Conservation (phyloP, 129 eudicot genomes). For the Flaveria brownii region DNA sequence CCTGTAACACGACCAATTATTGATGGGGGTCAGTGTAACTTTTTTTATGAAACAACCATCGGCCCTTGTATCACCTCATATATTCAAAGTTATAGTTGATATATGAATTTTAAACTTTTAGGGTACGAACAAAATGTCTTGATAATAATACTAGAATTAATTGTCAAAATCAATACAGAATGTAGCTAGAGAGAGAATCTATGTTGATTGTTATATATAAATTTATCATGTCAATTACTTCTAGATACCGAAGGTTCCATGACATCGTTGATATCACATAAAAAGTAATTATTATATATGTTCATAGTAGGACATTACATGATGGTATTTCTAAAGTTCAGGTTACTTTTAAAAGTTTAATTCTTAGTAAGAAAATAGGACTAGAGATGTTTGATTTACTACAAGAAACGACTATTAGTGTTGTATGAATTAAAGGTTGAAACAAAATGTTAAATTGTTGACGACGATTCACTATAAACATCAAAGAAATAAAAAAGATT, state of each 20-base stretch:
- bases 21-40: slow-evolving; percentile 23
- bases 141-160: slow-evolving; percentile 20
- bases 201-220: slow-evolving; percentile 27
- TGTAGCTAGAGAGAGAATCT: slow-evolving; percentile 28
- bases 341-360: neutral
- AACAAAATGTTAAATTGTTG: too few species aligned
- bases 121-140: slow-evolving; percentile 9
- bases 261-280: slow-evolving; percentile 8
- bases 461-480: too few species aligned
- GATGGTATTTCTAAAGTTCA: neutral
- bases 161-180: slow-evolving; percentile 28
- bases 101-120: slow-evolving; percentile 18
- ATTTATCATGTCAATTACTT: slow-evolving; percentile 27
- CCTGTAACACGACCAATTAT: slow-evolving; percentile 26
- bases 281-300: neutral
- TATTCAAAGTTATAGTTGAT: slow-evolving; percentile 10
- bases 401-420: too few species aligned
- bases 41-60: slow-evolving; percentile 1
- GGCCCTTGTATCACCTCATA: slow-evolving; percentile 9
- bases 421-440: too few species aligned
- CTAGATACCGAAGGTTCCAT: slow-evolving; percentile 35
- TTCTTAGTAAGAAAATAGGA: neutral
- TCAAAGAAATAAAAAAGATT: too few species aligned
- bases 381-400: neutral
- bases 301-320: neutral